Percentiles rank a stretch among this genome's conserved stretches.
Evolutionary conservation across 2,329 filamentous ascomycete species (phyloP).

Genomic region (Beauveria asiatica): DNA sequence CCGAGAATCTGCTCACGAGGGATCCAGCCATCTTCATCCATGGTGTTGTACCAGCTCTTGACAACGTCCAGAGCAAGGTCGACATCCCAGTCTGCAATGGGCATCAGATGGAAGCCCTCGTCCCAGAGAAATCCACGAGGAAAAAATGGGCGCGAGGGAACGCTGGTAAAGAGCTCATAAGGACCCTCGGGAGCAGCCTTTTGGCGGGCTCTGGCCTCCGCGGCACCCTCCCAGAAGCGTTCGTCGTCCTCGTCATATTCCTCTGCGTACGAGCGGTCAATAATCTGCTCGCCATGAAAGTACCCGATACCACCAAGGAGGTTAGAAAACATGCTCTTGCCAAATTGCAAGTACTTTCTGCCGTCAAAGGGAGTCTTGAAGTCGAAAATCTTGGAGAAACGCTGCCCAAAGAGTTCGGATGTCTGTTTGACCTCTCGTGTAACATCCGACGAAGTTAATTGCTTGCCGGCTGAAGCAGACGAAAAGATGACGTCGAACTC

Average conservation of each 20-base stretch:
- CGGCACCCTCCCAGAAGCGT: slow-evolving; percentile 89
- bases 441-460: slow-evolving; percentile 52
- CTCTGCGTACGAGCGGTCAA: slow-evolving; percentile 83
- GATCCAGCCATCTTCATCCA: slow-evolving; percentile 98
- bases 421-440: slow-evolving; percentile 59
- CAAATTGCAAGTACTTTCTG: slow-evolving; percentile 68
- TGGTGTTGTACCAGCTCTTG: slow-evolving; percentile 90
- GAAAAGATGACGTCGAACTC: slow-evolving; percentile 91
- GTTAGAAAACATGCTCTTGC: slow-evolving; percentile 88
- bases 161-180: slow-evolving; percentile 80
- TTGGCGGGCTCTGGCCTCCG: slow-evolving; percentile 63
- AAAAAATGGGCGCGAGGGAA: slow-evolving; percentile 93
- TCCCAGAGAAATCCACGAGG: slow-evolving; percentile 96
- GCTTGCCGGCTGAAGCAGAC: slow-evolving; percentile 57
- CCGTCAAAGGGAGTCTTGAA: slow-evolving; percentile 68
- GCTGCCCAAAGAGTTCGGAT: slow-evolving; percentile 61
- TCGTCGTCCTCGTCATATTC: slow-evolving; percentile 95
- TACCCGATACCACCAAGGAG: slow-evolving; percentile 90
- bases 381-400: slow-evolving; percentile 58
- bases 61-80: slow-evolving; percentile 82
- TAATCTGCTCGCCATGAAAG: slow-evolving; percentile 80
- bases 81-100: slow-evolving; percentile 88
- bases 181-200: slow-evolving; percentile 68
- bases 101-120: slow-evolving; percentile 90
- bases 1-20: slow-evolving; percentile 92